Evolutionary conservation across 2,329 filamentous ascomycete species (phyloP), one percentile per base, ranked within the genome.

Genomic region (Pseudogymnoascus sp.): DNA sequence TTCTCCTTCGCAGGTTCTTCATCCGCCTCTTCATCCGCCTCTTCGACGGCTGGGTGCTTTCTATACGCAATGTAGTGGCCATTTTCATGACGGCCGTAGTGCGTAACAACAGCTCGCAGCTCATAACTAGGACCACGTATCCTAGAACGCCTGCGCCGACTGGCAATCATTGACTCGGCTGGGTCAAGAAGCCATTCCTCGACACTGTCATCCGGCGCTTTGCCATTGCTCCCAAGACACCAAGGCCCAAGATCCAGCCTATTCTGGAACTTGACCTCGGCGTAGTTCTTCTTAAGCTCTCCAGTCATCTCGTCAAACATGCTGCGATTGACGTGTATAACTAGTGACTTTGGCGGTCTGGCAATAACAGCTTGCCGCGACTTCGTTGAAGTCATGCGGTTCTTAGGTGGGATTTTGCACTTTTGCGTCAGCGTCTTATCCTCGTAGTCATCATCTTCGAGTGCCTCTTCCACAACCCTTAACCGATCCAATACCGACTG

Each of bases 11-110:
- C 66, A 1, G 67, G 64, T 5, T 69, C 65, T 6, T 70, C 70
- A 31, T 75, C 72, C 2, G 75, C 66, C 0, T 71, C 69, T 5
- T 67, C 67, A n/a, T 67, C 72, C 2, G 42, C 19, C 7, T 63
- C 53, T 17, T 63, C 59, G 11, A 60, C 26, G 42, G 53, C 61
- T 1, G 84, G 80, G 70, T 91, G 88, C 70, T 88, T 90, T 61
- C 91, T 84, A 74, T 95, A 96, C 73, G 91, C 96, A 40, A 97
- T 87, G 70, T 99, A 97, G 76, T 99, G 95, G 0, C 95, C 95
- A 70, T 96, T 96, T 66, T 97, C 92, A 73, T 97, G 95, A 33
- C 89, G 83, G 3, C 95, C 95, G 66, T 89, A 90, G 72, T 97
- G 95, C 0, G 91, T 95, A 9, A 97, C 84, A 0, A 93, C 89